Base-by-base conservation (phyloP, 208 protist genomes). In the Tritrichomonas foetus region DNA sequence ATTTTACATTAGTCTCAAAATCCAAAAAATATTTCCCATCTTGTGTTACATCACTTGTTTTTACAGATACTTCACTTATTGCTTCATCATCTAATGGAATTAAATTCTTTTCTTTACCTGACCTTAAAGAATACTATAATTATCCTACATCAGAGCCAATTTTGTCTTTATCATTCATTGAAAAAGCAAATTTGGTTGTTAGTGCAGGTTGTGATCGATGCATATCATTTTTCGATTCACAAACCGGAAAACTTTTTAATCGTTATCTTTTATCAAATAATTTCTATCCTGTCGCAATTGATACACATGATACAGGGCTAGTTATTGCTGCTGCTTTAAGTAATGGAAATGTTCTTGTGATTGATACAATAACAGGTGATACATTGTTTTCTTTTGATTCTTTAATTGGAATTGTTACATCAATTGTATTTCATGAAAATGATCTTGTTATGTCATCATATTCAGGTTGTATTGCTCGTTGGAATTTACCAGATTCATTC, bases 331-430 rank as follows among this genome's bases (percentile, higher is more conserved):
- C 53, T 53, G 74, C n/a, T 25, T 33, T 84, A 44, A 84, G 74
- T 44, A 53, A 44, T 84, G 27, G n/a, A 8, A 84, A 33, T 84
- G 74, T 84, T 53, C 25, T 47, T 33, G 14, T 84, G 33, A 22
- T 84, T 84, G 74, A 84, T 84, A 84, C 20, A 53, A 47, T 84
- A 11, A 39, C 74, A n/a, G 74, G 74, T 11, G 41, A 84, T 33
- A 22, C 36, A 8, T 33, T 84, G 49, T n/a, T 20, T 84, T 11
- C 1, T n/a, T 84, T 84, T 44, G 0, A 49, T 22, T 11, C 8
- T n/a, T 3, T 53, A 39, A 33, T 11, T 44, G 74, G 74, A 84
- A 9, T 84, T 11, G 3, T 53, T 47, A 84, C 74, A 84, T 53
- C 33, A 16, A 53, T 84, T 33, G 11, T 3, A n/a, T 84, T 84